Conservation (phyloP, 805 yeast species). For the Metschnikowia similis region DNA sequence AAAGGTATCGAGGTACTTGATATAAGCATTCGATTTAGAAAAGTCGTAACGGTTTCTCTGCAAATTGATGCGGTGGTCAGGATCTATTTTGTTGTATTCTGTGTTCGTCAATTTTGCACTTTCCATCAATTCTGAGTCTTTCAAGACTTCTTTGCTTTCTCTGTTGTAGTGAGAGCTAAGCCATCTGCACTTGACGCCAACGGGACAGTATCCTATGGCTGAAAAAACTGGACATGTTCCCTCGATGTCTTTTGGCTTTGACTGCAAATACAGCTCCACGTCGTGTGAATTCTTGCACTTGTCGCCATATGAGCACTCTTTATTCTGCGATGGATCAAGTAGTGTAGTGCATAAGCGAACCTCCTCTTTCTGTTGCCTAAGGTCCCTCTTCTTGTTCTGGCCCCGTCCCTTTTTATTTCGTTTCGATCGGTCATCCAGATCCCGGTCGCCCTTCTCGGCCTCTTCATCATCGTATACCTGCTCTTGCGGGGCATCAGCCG, state of each 20-base stretch:
- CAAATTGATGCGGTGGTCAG: slow-evolving; percentile 43
- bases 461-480: slow-evolving; percentile 41
- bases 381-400: slow-evolving; percentile 78
- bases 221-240: slow-evolving; percentile 82
- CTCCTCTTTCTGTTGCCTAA: slow-evolving; percentile 62
- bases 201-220: slow-evolving; percentile 85
- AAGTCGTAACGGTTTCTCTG: slow-evolving; percentile 63
- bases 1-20: slow-evolving; percentile 57
- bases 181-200: slow-evolving; percentile 93
- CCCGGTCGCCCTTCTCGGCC: slow-evolving; percentile 42
- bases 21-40: slow-evolving; percentile 51
- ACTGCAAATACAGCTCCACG: slow-evolving; percentile 53
- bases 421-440: slow-evolving; percentile 22
- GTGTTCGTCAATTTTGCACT: slow-evolving; percentile 30
- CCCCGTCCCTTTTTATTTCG: slow-evolving; percentile 58
- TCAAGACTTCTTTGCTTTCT: slow-evolving; percentile 42
- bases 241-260: slow-evolving; percentile 67
- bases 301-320: slow-evolving; percentile 60
- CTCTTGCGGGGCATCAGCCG: slow-evolving; percentile 35
- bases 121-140: slow-evolving; percentile 40
- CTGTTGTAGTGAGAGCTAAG: slow-evolving; percentile 61
- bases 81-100: slow-evolving; percentile 62
- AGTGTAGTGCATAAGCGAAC: slow-evolving; percentile 62
- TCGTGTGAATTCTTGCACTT: slow-evolving; percentile 78
- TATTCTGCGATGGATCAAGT: slow-evolving; percentile 48